Conservation (phyloP, 768 basidiomycete genomes). For the Boletus vermiculosoides region DNA sequence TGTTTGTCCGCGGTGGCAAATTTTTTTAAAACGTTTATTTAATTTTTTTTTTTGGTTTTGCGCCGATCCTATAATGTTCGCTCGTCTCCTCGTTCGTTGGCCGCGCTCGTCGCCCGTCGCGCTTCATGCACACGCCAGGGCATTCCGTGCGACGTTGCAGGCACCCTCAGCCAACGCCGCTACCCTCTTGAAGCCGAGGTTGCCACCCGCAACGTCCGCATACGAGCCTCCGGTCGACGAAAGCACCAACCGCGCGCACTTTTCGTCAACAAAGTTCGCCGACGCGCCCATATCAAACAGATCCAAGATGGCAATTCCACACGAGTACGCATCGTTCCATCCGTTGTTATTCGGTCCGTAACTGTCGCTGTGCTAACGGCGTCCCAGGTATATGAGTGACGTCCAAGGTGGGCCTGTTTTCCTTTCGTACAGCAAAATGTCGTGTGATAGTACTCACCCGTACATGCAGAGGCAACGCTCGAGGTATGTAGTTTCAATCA, state of each 20-base stretch:
- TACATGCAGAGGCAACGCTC: slow-evolving; percentile 39
- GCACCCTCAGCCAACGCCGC: slow-evolving; percentile 10
- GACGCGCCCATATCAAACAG: slow-evolving; percentile 38
- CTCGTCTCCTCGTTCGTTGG: slow-evolving; percentile 27
- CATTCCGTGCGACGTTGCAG: slow-evolving; percentile 14
- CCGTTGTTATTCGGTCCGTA: neutral
- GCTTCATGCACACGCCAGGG: slow-evolving; percentile 12
- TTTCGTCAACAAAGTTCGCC: slow-evolving; percentile 28
- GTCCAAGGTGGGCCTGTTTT: slow-evolving; percentile 40
- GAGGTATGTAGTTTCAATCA: slow-evolving; percentile 24
- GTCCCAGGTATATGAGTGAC: slow-evolving; percentile 43
- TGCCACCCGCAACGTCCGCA: neutral
- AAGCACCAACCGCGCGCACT: slow-evolving; percentile 25
- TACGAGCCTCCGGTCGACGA: slow-evolving; percentile 15
- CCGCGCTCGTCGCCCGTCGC: slow-evolving; percentile 15
- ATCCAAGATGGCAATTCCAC: slow-evolving; percentile 42
- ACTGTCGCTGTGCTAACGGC: slow-evolving; percentile 21
- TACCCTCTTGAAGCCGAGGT: slow-evolving; percentile 9
- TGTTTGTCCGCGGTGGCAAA: slow-evolving; percentile 22
- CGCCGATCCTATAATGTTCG: slow-evolving; percentile 11
- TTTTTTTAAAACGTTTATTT: neutral
- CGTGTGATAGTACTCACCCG: neutral
- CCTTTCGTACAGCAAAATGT: neutral
- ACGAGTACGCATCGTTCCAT: slow-evolving; percentile 37
- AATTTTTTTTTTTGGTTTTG: neutral